Evolutionary conservation across 179 eudicot genomes (phyloP).

Genomic region (Spergularia azorica): DNA sequence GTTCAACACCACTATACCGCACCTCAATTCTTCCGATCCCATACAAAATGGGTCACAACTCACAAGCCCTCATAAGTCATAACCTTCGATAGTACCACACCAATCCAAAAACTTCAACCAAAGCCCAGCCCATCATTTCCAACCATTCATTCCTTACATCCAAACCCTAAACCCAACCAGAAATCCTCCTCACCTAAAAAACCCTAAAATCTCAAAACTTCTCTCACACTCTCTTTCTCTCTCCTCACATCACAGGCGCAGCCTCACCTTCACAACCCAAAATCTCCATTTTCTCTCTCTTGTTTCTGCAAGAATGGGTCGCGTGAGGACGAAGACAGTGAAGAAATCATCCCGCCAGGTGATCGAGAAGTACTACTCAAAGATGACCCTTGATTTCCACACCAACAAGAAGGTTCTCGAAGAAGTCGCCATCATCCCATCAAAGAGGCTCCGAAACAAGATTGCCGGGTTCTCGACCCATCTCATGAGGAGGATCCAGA

Average conservation of each 20-base stretch:
- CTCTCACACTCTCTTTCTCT: no score
- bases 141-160: background rate
- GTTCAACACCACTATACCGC: no score
- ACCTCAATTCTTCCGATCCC: no score
- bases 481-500: slow-evolving; percentile 24
- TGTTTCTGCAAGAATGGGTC: background rate
- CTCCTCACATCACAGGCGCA: no score
- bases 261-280: no score
- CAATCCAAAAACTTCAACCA: no score
- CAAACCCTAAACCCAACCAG: background rate
- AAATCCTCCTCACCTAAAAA: background rate
- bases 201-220: background rate
- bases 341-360: slow-evolving; percentile 5
- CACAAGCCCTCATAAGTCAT: no score
- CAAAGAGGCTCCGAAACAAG: slow-evolving; percentile 30
- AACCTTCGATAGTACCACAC: no score
- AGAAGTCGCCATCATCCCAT: slow-evolving; percentile 30
- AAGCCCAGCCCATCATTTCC: no score
- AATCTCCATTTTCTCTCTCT: background rate
- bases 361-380: slow-evolving; percentile 14
- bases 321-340: slow-evolving; percentile 11
- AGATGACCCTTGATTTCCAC: slow-evolving; percentile 10
- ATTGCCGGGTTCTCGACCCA: slow-evolving; percentile 30
- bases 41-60: no score
- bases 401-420: slow-evolving; percentile 11